Evolutionary conservation across 352 stramenopile genomes (phyloP), one percentile per base, ranked within the genome.

Genomic region (Phytophthora quininea): DNA sequence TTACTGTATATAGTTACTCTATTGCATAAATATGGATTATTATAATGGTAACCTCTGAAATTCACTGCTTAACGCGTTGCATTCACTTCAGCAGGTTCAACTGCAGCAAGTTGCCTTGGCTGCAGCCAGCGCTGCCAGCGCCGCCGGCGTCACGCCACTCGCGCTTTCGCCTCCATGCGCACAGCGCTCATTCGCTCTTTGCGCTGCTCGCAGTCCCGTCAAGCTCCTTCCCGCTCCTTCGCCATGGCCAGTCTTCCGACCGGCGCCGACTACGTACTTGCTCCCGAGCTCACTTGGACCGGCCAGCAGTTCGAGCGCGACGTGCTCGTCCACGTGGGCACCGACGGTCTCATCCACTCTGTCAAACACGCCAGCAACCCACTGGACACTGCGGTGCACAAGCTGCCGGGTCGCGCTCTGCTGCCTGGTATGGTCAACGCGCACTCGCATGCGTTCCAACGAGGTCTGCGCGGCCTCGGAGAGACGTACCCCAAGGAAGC

Each of bases 401-500:
- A 73, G 35, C 68, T 91, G 10, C 74, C 77, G 2, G 80, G 85
- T 0, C 73, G 77, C 31, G 81, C 82, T 37, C 69, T 93, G 35
- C 43, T 91, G 15, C 82, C 83, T 0, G 85, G 85, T 1, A 90
- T 93, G 82, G 83, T 93, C 19, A 93, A 93, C 67, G 81, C 82
- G n/a, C 85, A 93, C 74, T 91, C 82, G 68, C 85, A 93, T 50
- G 85, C 85, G 40, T 93, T 91, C 65, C 85, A 93, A 69, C 82
- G 82, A 30, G 82, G 81, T 2, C 69, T 91, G 57, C 81, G 85
- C 15, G 82, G 85, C 0, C 81, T 91, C n/a, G 85, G 85, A 30
- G 85, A 93, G 76, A 88, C 78, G 67, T 91, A 93, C 61, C 72
- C 82, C 8, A 88, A 88, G 61, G 49, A 67, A 59, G 62, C 58